A percentile compares a stretch with the other conserved stretches of the same genome.
phyloP scores from a whole-genome alignment of 1,284 basidiomycete species.

The Mycena sp. region DNA sequence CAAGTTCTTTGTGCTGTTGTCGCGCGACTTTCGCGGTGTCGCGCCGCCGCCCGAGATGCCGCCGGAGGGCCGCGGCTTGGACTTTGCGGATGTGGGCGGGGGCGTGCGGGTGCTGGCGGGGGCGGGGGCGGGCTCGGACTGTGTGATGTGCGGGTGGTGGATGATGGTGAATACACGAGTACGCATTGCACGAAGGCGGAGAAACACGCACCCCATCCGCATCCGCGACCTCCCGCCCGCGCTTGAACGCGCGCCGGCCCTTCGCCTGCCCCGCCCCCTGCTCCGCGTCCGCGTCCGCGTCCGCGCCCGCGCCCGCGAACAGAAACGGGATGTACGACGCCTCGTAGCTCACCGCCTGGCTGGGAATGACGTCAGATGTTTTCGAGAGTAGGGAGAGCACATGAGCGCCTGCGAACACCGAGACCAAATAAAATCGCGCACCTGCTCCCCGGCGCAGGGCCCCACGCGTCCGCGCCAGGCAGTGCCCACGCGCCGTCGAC shows the following conservation, averaged over 20 bases:
- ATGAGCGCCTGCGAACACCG: not conserved
- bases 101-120: constrained; percentile 2
- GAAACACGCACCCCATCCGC: constrained; percentile 34
- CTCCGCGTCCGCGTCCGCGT: constrained; percentile 34
- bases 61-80: not conserved
- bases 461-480: constrained; percentile 70
- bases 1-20: too few species aligned
- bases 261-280: constrained; percentile 37
- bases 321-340: constrained; percentile 78
- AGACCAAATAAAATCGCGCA: not conserved
- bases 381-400: not conserved
- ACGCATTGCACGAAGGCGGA: constrained; percentile 4
- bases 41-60: not conserved
- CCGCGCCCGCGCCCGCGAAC: constrained; percentile 49
- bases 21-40: too few species aligned
- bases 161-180: not conserved
- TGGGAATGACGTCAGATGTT: not conserved
- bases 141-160: not conserved
- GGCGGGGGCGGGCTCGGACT: not conserved
- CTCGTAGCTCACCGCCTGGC: constrained; percentile 57
- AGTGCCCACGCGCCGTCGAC: constrained; percentile 72
- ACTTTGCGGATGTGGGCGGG: not conserved
- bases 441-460: constrained; percentile 45
- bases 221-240: constrained; percentile 53
- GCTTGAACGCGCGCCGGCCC: constrained; percentile 54